These are phyloP conservation scores for Penicillium hordei DNA, from an alignment of 2,329 filamentous ascomycete species.

Conservation along the genomic window DNA sequence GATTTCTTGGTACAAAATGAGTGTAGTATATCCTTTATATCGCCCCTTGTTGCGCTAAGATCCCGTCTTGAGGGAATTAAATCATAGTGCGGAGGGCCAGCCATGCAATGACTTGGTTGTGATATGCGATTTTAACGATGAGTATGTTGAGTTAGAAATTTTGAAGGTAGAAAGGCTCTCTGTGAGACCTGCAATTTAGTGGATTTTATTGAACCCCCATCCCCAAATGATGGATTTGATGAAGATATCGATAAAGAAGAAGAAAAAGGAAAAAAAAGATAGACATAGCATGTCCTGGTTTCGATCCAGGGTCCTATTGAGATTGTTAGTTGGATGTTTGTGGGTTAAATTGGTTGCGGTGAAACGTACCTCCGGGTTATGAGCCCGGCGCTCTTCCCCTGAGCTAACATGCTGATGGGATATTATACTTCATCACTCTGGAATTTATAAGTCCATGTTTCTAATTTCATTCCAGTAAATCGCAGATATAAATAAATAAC, in stretches of 20 bases:
- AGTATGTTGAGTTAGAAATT: background rate
- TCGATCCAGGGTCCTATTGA: slow-evolving; percentile 1
- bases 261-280: background rate
- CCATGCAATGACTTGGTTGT: background rate
- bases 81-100: too few species aligned
- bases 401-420: slow-evolving; percentile 46
- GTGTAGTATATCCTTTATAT: background rate
- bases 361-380: slow-evolving; percentile 45
- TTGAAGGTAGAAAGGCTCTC: too few species aligned
- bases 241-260: too few species aligned
- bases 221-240: too few species aligned
- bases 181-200: background rate
- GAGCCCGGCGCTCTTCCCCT: slow-evolving; percentile 51
- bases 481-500: too few species aligned
- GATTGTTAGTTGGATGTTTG: background rate
- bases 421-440: too few species aligned
- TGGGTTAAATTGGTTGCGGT: background rate
- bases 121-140: background rate
- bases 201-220: too few species aligned
- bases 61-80: too few species aligned
- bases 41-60: background rate
- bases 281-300: slow-evolving; percentile 3
- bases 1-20: background rate
- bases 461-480: too few species aligned
- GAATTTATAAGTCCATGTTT: too few species aligned